Evolutionary conservation across 495 filamentous ascomycete species (phyloP).

Genomic region (Penicillium nucicola): DNA sequence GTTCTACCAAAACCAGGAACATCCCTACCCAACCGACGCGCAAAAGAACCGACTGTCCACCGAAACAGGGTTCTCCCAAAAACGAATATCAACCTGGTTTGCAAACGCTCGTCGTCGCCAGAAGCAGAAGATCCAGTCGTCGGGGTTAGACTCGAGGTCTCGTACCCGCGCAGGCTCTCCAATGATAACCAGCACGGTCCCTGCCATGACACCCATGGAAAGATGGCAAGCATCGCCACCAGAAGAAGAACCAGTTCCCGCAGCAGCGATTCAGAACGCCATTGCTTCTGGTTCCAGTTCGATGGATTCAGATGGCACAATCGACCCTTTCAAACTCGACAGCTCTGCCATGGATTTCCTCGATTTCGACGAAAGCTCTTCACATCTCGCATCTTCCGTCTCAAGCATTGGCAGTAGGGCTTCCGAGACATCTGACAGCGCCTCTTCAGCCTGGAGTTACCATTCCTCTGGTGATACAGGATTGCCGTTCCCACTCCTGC

Average conservation of each 20-base stretch:
- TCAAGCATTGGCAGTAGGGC: conserved; percentile 30
- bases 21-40: conserved; percentile 38
- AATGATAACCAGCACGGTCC: conserved; percentile 38
- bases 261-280: conserved; percentile 34
- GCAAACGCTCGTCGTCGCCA: conserved; percentile 42
- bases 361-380: conserved; percentile 23
- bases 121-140: conserved; percentile 47
- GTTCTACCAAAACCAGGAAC: conserved; percentile 42
- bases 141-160: conserved; percentile 51
- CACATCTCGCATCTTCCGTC: conserved; percentile 24
- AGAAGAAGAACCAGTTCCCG: conserved; percentile 55
- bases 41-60: conserved; percentile 27
- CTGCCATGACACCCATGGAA: conserved; percentile 67
- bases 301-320: conserved; percentile 51
- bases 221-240: conserved; percentile 79
- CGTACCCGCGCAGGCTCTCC: conserved; percentile 32
- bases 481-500: conserved; percentile 16
- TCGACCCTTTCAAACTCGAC: conserved; percentile 47
- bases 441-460: conserved; percentile 45
- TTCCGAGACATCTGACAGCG: conserved; percentile 34
- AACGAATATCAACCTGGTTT: conserved; percentile 41
- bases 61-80: conserved; percentile 36
- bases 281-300: conserved; percentile 53
- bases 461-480: conserved; percentile 34
- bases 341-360: conserved; percentile 15